Evolutionary conservation across 176 grass and related monocot genomes (phyloP).

Genomic region (Avena insularis): DNA sequence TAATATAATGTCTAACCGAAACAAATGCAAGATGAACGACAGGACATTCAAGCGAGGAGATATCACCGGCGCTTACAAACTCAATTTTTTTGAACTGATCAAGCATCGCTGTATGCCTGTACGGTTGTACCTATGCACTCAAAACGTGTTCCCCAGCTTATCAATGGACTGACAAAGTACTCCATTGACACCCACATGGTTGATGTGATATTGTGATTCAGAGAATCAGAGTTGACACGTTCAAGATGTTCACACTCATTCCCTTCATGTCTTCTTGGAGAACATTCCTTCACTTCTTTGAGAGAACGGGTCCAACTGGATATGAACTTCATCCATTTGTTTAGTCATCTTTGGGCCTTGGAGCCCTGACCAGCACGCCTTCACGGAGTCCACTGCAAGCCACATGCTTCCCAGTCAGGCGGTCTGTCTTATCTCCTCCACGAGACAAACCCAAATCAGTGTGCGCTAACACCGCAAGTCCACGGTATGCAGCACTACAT

Average conservation of each 20-base stretch:
- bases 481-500: not conserved
- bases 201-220: not conserved
- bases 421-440: not conserved
- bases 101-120: not conserved
- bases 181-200: not conserved
- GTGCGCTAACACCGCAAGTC: not conserved
- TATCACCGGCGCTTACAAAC: too few relatives aligned
- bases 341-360: not conserved
- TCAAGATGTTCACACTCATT: not conserved
- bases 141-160: not conserved
- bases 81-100: not conserved
- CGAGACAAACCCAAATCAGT: slow-evolving; percentile 4
- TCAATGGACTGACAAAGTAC: too few relatives aligned
- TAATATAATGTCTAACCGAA: too few relatives aligned
- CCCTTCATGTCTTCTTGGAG: not conserved
- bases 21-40: too few relatives aligned
- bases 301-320: not conserved
- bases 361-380: slow-evolving; percentile 4
- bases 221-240: not conserved
- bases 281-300: not conserved
- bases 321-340: not conserved
- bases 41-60: too few relatives aligned
- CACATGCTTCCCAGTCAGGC: not conserved
- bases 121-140: not conserved
- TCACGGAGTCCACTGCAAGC: not conserved